Percentiles rank a stretch among this genome's conserved stretches.
These are phyloP conservation scores for Rubia yunnanensis DNA, from an alignment of 257 asterid genomes.

Conservation along the genomic window DNA sequence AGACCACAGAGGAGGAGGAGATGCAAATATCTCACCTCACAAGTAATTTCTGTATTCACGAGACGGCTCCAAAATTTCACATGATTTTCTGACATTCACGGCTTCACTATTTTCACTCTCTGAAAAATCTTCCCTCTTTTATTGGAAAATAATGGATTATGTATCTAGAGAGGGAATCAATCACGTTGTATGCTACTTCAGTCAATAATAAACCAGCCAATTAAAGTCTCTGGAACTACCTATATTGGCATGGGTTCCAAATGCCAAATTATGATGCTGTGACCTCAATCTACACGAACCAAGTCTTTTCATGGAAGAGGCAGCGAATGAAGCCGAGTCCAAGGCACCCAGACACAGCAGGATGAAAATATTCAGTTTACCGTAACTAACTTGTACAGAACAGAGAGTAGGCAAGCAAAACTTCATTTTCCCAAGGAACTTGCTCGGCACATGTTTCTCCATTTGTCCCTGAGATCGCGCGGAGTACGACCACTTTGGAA, in stretches of 20 bases:
- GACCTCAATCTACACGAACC: too few species aligned
- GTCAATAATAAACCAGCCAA: background rate
- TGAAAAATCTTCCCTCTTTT: background rate
- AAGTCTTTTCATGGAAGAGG: too few species aligned
- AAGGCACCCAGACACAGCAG: background rate
- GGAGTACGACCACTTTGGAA: conserved; percentile 46
- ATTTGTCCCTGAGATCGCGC: conserved; percentile 62
- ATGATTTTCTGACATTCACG: conserved; percentile 49
- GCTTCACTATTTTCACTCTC: conserved; percentile 10
- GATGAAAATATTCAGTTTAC: background rate
- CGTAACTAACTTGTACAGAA: background rate
- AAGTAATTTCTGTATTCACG: conserved; percentile 36
- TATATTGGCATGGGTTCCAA: background rate
- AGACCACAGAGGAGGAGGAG: background rate
- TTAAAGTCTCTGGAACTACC: background rate
- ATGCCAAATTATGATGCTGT: background rate
- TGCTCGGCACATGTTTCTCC: conserved; percentile 55
- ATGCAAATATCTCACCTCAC: conserved; percentile 20
- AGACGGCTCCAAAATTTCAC: conserved; percentile 40
- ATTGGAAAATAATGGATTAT: background rate
- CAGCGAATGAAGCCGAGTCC: background rate
- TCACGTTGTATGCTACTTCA: background rate
- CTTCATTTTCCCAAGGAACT: conserved; percentile 16
- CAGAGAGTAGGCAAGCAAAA: background rate
- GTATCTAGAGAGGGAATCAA: background rate